Conservation (phyloP, 345 rosid genomes). For the Melaleuca quinquenervia region DNA sequence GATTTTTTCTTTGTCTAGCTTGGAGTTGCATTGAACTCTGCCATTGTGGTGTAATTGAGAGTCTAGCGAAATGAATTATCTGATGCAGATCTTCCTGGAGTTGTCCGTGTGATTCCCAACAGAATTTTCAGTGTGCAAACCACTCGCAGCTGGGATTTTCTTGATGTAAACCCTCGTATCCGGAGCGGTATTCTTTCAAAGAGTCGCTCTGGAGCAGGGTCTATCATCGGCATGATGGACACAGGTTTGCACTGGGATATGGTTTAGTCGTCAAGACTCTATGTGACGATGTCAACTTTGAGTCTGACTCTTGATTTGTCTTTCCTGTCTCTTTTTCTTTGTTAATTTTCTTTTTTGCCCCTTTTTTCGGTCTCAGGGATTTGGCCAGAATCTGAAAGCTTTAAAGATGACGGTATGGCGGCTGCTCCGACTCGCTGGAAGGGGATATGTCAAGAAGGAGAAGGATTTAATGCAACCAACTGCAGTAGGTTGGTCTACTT, state of each 20-base stretch:
- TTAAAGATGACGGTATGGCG: slow-evolving; percentile 32
- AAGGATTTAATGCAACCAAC: slow-evolving; percentile 18
- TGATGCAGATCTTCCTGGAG: slow-evolving; percentile 32
- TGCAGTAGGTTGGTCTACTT: slow-evolving; percentile 27
- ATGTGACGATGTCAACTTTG: background rate
- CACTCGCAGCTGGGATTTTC: slow-evolving; percentile 56
- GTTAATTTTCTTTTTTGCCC: background rate
- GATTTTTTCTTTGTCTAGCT: background rate
- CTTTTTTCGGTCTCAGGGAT: slow-evolving; percentile 21
- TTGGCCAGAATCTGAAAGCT: slow-evolving; percentile 59
- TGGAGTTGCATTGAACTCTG: background rate
- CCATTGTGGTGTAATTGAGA: background rate
- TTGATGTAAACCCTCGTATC: slow-evolving; percentile 17
- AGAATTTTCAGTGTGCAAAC: slow-evolving; percentile 32
- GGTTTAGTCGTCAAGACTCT: background rate
- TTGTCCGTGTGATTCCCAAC: slow-evolving; percentile 24
- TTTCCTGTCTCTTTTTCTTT: background rate
- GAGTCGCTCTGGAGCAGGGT: slow-evolving; percentile 28
- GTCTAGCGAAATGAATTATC: background rate
- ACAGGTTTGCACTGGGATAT: slow-evolving; percentile 17
- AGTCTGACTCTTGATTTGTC: background rate
- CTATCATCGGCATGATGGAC: slow-evolving; percentile 43
- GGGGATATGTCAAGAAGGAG: slow-evolving; percentile 47
- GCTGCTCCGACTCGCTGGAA: slow-evolving; percentile 43
- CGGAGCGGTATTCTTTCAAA: slow-evolving; percentile 26